Evolutionary conservation across 768 basidiomycete genomes (phyloP), one percentile per base, ranked within the genome.

Genomic region (Leucosporidium creatinivorum): DNA sequence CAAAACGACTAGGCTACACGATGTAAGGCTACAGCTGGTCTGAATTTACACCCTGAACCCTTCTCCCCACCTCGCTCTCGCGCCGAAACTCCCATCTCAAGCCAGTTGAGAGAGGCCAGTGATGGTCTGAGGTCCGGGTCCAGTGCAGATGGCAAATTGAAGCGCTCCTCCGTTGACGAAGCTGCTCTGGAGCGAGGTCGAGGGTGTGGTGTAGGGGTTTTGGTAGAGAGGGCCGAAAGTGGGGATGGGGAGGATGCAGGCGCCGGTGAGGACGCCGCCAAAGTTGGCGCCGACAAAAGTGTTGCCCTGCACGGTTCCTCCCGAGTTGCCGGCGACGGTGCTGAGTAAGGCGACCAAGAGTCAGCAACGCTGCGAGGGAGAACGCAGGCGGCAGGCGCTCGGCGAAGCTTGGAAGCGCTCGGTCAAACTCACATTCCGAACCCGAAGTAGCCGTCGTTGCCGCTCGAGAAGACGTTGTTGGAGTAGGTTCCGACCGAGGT

Each of bases 401-500:
- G n/a, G n/a, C n/a, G n/a, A n/a, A n/a, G n/a, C n/a, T n/a, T n/a
- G n/a, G n/a, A n/a, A n/a, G n/a, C n/a, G n/a, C n/a, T n/a, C n/a
- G n/a, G n/a, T n/a, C n/a, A 54, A 54, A 17, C 39, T 44, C 39
- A 44, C 51, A 57, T 18, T 19, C 56, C 74, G 61, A 69, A 76
- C 10, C 73, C 74, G 30, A 76, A 75, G 60, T 73, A 73, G 15
- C 76, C 76, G 0, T 60, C 25, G 15, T 49, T 55, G 51, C 70
- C 68, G 33, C 15, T 19, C 8, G 72, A 61, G 67, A 76, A 74
- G 17, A 60, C 61, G 72, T 76, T 76, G 64, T 75, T 66, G 30
- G 52, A 59, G 25, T 73, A 25, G 9, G 64, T 68, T 33, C 73
- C 73, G 12, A 64, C 63, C 28, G 23, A 65, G n/a, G 63, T 71